Conservation (phyloP, 2,329 filamentous ascomycete species). For the Penicillium sp. region DNA sequence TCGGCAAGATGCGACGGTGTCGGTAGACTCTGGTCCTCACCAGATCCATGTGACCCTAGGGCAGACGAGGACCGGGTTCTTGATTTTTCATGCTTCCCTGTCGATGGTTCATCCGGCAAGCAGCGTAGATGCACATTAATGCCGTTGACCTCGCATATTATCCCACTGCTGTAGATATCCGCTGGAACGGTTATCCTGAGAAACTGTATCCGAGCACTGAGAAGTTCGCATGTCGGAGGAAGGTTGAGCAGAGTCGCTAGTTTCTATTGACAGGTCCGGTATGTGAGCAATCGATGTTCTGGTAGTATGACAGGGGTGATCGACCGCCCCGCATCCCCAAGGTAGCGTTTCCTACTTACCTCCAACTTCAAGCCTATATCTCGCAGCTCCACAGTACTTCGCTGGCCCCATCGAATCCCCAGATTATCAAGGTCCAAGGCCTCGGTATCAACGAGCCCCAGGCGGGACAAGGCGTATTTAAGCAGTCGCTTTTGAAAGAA, state of each 20-base stretch:
- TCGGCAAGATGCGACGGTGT: conserved; percentile 60
- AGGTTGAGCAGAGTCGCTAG: conserved; percentile 72
- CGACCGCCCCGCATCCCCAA: not conserved
- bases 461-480: conserved; percentile 76
- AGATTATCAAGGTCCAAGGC: conserved; percentile 82
- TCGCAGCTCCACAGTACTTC: conserved; percentile 79
- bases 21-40: conserved; percentile 44
- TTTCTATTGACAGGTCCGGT: conserved; percentile 59
- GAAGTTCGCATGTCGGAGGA: conserved; percentile 69
- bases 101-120: conserved; percentile 40
- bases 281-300: conserved; percentile 20
- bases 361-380: conserved; percentile 80
- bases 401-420: conserved; percentile 78
- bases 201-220: conserved; percentile 71
- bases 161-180: conserved; percentile 82
- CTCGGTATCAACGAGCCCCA: conserved; percentile 86
- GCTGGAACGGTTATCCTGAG: conserved; percentile 82
- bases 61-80: conserved; percentile 10
- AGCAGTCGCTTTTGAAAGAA: conserved; percentile 85
- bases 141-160: conserved; percentile 78
- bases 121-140: conserved; percentile 70
- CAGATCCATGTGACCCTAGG: conserved; percentile 25
- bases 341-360: conserved; percentile 51
- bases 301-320: not conserved
- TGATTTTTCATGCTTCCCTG: conserved; percentile 31